A percentile compares a stretch with the other conserved stretches of the same genome.
Evolutionary conservation across 495 filamentous ascomycete species (phyloP).

Genomic region (Patellaria atrata): DNA sequence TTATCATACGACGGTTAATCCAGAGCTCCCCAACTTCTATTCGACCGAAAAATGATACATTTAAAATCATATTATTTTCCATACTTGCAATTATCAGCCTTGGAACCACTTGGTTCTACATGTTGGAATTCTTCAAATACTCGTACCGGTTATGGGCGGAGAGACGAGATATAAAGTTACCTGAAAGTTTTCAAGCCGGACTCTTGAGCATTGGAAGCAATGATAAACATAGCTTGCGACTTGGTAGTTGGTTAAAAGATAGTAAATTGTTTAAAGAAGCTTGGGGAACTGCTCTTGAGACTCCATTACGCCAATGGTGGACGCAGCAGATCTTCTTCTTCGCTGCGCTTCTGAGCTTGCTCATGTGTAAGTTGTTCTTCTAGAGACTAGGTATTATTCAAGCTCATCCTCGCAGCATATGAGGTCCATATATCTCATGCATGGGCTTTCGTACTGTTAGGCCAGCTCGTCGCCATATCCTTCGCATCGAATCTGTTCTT

Average conservation of each 20-base stretch:
- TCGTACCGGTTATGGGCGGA: constrained; percentile 14
- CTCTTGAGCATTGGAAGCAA: no score
- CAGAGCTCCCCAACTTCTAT: constrained; percentile 7
- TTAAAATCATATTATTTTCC: constrained; percentile 8
- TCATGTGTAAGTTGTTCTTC: not conserved
- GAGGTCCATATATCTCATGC: constrained; percentile 18
- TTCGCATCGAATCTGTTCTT: constrained; percentile 27
- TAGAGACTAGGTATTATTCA: not conserved
- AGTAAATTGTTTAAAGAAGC: constrained; percentile 19
- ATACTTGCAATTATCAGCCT: constrained; percentile 11
- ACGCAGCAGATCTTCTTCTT: constrained; percentile 20
- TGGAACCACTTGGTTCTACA: constrained; percentile 17
- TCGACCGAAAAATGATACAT: constrained; percentile 6
- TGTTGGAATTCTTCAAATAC: constrained; percentile 12
- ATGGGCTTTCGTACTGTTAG: constrained; percentile 25
- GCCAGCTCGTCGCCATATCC: constrained; percentile 24
- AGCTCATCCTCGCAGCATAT: constrained; percentile 12
- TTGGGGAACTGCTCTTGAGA: constrained; percentile 15
- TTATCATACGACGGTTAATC: constrained; percentile 10
- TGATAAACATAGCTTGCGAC: no score
- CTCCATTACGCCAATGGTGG: constrained; percentile 17
- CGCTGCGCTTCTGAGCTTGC: constrained; percentile 10
- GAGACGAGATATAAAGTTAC: not conserved
- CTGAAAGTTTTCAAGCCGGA: constrained; percentile 3
- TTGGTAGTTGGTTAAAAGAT: constrained; percentile 14